A percentile compares a stretch with the other conserved stretches of the same genome.
phyloP scores from a whole-genome alignment of 768 basidiomycete species.

The Phaeolepiota aurea region DNA sequence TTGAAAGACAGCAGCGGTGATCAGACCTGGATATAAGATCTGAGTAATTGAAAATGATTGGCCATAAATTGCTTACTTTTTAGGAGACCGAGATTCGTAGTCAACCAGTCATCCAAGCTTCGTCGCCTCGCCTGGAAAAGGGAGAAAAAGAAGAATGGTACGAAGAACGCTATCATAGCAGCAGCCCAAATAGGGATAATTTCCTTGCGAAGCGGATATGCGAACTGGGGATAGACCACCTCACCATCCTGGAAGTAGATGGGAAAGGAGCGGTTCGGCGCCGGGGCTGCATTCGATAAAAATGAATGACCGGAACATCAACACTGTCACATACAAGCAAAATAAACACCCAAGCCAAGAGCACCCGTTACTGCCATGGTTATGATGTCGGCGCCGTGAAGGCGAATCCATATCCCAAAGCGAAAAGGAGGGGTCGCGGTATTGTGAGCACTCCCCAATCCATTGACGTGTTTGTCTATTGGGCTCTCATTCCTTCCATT shows the following conservation, averaged over 20 bases:
- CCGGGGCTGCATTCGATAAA: slow-evolving; percentile 22
- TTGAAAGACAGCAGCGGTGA: slow-evolving; percentile 24
- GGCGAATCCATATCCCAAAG: slow-evolving; percentile 30
- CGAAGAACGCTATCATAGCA: slow-evolving; percentile 43
- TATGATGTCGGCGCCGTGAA: slow-evolving; percentile 42
- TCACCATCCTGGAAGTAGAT: slow-evolving; percentile 35
- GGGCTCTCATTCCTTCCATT: too few species aligned
- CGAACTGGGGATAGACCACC: slow-evolving; percentile 44
- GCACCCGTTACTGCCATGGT: slow-evolving; percentile 54
- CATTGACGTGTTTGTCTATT: too few species aligned
- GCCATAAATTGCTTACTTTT: slow-evolving; percentile 34
- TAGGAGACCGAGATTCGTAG: slow-evolving; percentile 44
- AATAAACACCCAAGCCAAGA: slow-evolving; percentile 44
- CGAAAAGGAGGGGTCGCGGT: slow-evolving; percentile 20
- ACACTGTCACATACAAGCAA: slow-evolving; percentile 25
- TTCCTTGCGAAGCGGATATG: slow-evolving; percentile 41
- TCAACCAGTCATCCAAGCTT: slow-evolving; percentile 35
- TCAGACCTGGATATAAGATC: slow-evolving; percentile 12
- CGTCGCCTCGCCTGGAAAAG: slow-evolving; percentile 46
- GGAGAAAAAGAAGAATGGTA: slow-evolving; percentile 45
- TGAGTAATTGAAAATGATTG: slow-evolving; percentile 21
- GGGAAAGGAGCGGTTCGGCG: slow-evolving; percentile 34
- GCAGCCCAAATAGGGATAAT: slow-evolving; percentile 47
- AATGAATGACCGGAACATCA: background rate
- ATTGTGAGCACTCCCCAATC: too few species aligned